A percentile compares a stretch with the other conserved stretches of the same genome.
phyloP scores from a whole-genome alignment of 2,329 filamentous ascomycete genomes.

The Ophiocordyceps camponoti-floridani region DNA sequence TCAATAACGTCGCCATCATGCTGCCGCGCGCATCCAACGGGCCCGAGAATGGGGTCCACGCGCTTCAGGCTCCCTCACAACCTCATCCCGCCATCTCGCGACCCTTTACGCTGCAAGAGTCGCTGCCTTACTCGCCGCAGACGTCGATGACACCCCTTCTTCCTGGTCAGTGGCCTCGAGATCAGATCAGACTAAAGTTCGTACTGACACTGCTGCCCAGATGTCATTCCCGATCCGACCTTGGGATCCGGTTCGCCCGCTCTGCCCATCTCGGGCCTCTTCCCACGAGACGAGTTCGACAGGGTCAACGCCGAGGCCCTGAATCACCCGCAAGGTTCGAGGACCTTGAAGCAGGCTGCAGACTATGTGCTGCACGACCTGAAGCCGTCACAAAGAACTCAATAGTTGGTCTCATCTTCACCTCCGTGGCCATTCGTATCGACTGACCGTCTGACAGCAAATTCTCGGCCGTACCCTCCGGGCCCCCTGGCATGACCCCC shows the following conservation, averaged over 20 bases:
- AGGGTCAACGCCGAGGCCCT: constrained; percentile 54
- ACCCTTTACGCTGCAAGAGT: constrained; percentile 52
- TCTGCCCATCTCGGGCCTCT: constrained; percentile 28
- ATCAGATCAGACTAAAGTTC: not conserved
- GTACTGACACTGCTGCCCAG: constrained; percentile 16
- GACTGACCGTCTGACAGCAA: constrained; percentile 25
- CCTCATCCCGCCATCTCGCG: constrained; percentile 13
- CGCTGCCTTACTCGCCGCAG: constrained; percentile 67
- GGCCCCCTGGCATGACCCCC: constrained; percentile 5
- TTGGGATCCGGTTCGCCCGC: constrained; percentile 38
- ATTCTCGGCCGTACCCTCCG: constrained; percentile 21
- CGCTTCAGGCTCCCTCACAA: constrained; percentile 8
- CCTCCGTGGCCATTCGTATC: not conserved
- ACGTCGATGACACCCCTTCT: constrained; percentile 66
- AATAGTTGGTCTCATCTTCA: constrained; percentile 33
- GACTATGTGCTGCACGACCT: constrained; percentile 61
- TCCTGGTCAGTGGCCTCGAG: constrained; percentile 33
- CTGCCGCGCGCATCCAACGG: constrained; percentile 12
- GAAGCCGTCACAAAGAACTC: constrained; percentile 49
- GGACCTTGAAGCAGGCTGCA: constrained; percentile 51
- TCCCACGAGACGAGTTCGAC: constrained; percentile 39
- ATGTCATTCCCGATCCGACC: constrained; percentile 46
- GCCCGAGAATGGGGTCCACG: constrained; percentile 15
- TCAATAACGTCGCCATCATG: constrained; percentile 13
- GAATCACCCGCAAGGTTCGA: constrained; percentile 37